Evolutionary conservation across 129 eudicot species (phyloP).

Genomic region (Flaveria ramosissima): DNA sequence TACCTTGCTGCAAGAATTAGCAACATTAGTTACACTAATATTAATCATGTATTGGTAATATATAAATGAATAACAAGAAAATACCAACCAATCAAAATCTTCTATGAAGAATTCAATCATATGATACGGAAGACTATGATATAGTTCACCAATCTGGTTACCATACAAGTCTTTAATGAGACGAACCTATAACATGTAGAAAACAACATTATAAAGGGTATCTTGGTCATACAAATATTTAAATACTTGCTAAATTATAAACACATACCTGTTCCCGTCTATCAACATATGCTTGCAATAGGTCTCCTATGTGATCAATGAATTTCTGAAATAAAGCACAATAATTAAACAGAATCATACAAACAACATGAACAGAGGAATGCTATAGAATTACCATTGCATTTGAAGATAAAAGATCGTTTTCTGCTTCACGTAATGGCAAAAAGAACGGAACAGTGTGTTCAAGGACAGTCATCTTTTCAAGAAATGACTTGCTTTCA

Average conservation of each 20-base stretch:
- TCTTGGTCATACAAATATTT: not conserved
- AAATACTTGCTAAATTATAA: conserved; percentile 7
- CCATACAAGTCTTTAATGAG: conserved; percentile 88
- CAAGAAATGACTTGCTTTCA: conserved; percentile 96
- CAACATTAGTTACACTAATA: not conserved
- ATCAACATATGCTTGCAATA: conserved; percentile 90
- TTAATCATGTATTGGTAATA: not conserved
- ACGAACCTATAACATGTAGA: conserved; percentile 58
- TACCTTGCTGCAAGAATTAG: conserved; percentile 60
- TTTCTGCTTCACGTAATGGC: conserved; percentile 87
- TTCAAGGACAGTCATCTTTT: conserved; percentile 92
- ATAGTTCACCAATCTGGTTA: conserved; percentile 84
- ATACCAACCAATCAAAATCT: conserved; percentile 71
- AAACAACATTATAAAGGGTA: conserved; percentile 20
- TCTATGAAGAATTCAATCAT: conserved; percentile 80
- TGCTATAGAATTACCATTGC: conserved; percentile 58
- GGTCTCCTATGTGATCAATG: conserved; percentile 86
- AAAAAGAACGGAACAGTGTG: conserved; percentile 90
- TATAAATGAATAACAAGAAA: not conserved
- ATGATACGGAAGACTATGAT: conserved; percentile 86
- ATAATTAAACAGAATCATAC: not conserved
- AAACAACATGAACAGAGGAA: not conserved
- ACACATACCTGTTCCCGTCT: conserved; percentile 82
- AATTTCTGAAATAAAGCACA: conserved; percentile 57
- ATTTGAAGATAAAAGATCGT: conserved; percentile 80